These are phyloP conservation scores for Colletotrichum zoysiae DNA, from an alignment of 2,329 filamentous ascomycete genomes.

Conservation along the genomic window DNA sequence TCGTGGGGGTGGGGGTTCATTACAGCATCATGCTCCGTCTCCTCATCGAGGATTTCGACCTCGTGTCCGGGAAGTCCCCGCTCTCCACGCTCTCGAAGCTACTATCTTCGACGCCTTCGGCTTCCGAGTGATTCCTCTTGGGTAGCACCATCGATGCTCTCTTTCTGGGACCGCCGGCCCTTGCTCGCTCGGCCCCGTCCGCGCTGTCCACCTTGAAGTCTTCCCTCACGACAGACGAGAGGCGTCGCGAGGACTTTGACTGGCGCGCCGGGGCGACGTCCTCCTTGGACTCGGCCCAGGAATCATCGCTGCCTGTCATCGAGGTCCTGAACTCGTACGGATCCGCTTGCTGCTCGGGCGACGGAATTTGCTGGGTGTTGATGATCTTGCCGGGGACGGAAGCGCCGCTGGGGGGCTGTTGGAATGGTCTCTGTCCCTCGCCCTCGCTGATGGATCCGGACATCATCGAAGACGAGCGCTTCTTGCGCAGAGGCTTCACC, in stretches of 20 bases:
- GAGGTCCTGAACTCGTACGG: constrained; percentile 68
- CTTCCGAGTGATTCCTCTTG: constrained; percentile 49
- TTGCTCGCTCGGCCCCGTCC: constrained; percentile 46
- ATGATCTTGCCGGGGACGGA: not conserved
- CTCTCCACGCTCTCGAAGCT: constrained; percentile 44
- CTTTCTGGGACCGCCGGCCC: constrained; percentile 50
- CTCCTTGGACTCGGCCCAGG: constrained; percentile 46
- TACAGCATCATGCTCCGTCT: constrained; percentile 72
- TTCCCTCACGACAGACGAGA: constrained; percentile 54
- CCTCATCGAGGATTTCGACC: constrained; percentile 55
- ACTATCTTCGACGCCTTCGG: constrained; percentile 49
- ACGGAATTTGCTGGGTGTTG: not conserved
- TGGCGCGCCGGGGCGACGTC: constrained; percentile 48
- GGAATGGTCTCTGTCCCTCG: constrained; percentile 26
- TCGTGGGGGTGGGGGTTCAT: constrained; percentile 44
- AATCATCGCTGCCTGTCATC: constrained; percentile 53
- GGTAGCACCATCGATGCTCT: constrained; percentile 57
- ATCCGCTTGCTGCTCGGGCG: constrained; percentile 50
- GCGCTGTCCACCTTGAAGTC: constrained; percentile 50
- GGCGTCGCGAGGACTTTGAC: constrained; percentile 52
- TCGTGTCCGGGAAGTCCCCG: constrained; percentile 25
- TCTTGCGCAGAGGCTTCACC: constrained; percentile 56
- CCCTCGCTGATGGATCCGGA: constrained; percentile 35
- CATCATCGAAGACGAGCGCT: constrained; percentile 53
- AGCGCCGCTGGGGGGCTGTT: constrained; percentile 1